A percentile compares a stretch with the other conserved stretches of the same genome.
Conservation (phyloP, 805 yeast genomes). For the Wickerhamomyces hampshirensis region DNA sequence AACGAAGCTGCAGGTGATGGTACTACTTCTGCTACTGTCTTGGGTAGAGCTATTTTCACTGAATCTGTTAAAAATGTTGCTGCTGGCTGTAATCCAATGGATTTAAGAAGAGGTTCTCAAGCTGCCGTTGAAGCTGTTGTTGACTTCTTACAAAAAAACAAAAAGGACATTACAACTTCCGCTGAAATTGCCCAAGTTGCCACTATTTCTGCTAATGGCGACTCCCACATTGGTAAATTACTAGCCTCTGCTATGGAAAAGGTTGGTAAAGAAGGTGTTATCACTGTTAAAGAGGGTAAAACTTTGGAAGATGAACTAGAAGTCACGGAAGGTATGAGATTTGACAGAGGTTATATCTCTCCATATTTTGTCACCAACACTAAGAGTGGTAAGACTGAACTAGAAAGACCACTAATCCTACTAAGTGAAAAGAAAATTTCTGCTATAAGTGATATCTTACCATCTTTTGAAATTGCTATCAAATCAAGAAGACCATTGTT, state of each 20-base stretch:
- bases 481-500: slow-evolving; percentile 92
- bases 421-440: slow-evolving; percentile 85
- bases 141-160: slow-evolving; percentile 77
- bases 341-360: slow-evolving; percentile 96
- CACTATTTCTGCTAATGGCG: slow-evolving; percentile 97
- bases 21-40: slow-evolving; percentile 95
- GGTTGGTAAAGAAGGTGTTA: slow-evolving; percentile 99
- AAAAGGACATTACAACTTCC: slow-evolving; percentile 92
- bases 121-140: slow-evolving; percentile 97
- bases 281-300: slow-evolving; percentile 97
- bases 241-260: slow-evolving; percentile 98
- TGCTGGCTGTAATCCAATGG: slow-evolving; percentile 99
- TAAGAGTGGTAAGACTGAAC: slow-evolving; percentile 84
- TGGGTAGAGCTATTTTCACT: slow-evolving; percentile 94
- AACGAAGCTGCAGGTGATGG: slow-evolving; percentile 99
- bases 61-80: slow-evolving; percentile 98
- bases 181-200: slow-evolving; percentile 99
- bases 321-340: slow-evolving; percentile 98
- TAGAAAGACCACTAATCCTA: slow-evolving; percentile 87
- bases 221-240: slow-evolving; percentile 85
- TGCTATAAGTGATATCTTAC: slow-evolving; percentile 84
- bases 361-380: slow-evolving; percentile 96
- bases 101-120: slow-evolving; percentile 96
- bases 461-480: slow-evolving; percentile 91
- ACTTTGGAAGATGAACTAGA: slow-evolving; percentile 96